These are phyloP conservation scores for Babesia microti DNA, from an alignment of 169 alveolate species.

Conservation along the genomic window DNA sequence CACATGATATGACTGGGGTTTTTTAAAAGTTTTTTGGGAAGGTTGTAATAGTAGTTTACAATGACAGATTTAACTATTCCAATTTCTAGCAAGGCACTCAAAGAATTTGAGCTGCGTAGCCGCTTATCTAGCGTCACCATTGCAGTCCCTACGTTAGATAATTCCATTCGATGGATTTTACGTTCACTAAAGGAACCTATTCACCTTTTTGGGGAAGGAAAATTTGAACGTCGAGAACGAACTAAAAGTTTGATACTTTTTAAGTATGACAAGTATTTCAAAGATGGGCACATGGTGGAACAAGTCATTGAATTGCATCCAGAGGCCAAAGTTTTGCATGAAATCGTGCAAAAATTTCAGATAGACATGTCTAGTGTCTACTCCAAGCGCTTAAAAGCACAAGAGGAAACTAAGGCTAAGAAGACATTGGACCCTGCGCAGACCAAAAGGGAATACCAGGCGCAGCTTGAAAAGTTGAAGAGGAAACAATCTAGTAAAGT, in stretches of 20 bases:
- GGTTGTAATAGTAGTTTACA: too few species aligned
- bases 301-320: slow-evolving; percentile 28
- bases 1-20: too few species aligned
- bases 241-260: slow-evolving; percentile 44
- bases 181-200: slow-evolving; percentile 60
- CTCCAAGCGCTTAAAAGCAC: slow-evolving; percentile 28
- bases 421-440: slow-evolving; percentile 30
- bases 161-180: slow-evolving; percentile 44
- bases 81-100: slow-evolving; percentile 42
- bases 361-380: slow-evolving; percentile 56
- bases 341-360: slow-evolving; percentile 50
- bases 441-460: slow-evolving; percentile 4
- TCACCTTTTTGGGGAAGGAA: slow-evolving; percentile 62
- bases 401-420: slow-evolving; percentile 29
- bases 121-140: slow-evolving; percentile 48
- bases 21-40: too few species aligned
- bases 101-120: slow-evolving; percentile 54
- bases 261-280: slow-evolving; percentile 48
- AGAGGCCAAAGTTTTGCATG: slow-evolving; percentile 57
- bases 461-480: neutral
- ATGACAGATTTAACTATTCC: too few species aligned
- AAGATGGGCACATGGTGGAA: slow-evolving; percentile 37
- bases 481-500: slow-evolving; percentile 15
- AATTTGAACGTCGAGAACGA: slow-evolving; percentile 58
- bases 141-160: slow-evolving; percentile 59